Evolutionary conservation across 2,329 filamentous ascomycete species (phyloP), one percentile per base, ranked within the genome.

Genomic region (Herpotrichia juniperi): DNA sequence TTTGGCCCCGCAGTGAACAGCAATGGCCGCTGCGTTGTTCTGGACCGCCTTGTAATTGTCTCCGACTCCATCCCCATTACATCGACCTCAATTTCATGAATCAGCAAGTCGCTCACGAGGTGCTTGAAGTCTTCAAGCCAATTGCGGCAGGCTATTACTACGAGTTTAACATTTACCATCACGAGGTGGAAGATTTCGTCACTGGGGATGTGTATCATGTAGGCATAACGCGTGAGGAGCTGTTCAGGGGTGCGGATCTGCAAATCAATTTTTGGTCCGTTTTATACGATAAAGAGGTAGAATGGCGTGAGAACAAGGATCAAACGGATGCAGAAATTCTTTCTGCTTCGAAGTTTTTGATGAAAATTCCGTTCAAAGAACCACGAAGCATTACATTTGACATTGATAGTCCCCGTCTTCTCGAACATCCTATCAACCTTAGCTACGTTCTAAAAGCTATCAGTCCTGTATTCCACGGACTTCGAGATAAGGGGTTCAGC

Each of bases 141-240:
- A n/a, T 45, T 19, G 25, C 42, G 5, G 25, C 25, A 5, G 9
- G 21, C 3, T 45, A 45, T n/a, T 5, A 17, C 4, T 17, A 7
- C 12, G 7, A 31, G 25, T 45, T 31, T 17, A 4, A 8, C 7
- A 26, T 45, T 11, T 2, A 11, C 11, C 14, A 4, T 4, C 3
- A 19, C 25, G 30, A 46, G 31, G 7, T 46, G 6, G 17, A 46
- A 25, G 19, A 37, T 3, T 46, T 37, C 17, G 9, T 34, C 8
- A 35, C 17, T 3, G 31, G 7, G 2, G 44, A 46, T 28, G 30
- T n/a, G 17, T 46, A 37, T 16, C 44, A 46, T 37, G 44, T 46
- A 7, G 44, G 44, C 30, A 25, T 46, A 9, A 46, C 44, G 9
- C 44, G 44, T 8, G 32, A 22, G n/a, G 30, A 46, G 17, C 17